Percentiles rank a stretch among this genome's conserved stretches.
phyloP scores from a whole-genome alignment of 345 rosid species.

The Citrus hindsii region DNA sequence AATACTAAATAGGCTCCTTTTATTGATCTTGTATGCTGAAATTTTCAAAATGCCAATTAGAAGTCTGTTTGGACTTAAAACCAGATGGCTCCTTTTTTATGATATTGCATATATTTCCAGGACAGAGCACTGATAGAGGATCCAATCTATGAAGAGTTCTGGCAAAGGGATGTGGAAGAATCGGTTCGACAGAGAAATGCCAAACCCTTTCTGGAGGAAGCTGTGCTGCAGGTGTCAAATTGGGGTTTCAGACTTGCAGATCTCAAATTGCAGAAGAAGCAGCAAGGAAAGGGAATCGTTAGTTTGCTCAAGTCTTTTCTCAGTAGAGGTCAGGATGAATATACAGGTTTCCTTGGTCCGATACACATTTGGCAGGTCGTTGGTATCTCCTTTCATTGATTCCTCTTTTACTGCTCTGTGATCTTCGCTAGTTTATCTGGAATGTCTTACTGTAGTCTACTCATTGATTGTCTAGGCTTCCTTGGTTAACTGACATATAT shows the following conservation, averaged over 20 bases:
- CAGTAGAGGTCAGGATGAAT: constrained; percentile 35
- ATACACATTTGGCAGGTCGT: constrained; percentile 75
- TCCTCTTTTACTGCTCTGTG: neutral
- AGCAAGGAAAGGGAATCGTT: constrained; percentile 38
- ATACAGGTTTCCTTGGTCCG: constrained; percentile 66
- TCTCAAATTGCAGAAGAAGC: constrained; percentile 53
- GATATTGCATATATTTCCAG: constrained; percentile 25
- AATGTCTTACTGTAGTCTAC: neutral
- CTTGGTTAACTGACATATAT: neutral
- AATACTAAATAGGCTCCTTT: neutral
- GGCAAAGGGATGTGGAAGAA: constrained; percentile 80
- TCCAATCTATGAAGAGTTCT: constrained; percentile 65
- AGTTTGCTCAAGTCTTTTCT: constrained; percentile 37
- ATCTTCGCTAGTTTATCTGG: neutral
- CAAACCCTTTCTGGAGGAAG: constrained; percentile 66
- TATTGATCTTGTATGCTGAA: neutral
- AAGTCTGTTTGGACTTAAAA: neutral
- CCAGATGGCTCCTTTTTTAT: neutral
- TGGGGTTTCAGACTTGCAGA: constrained; percentile 75
- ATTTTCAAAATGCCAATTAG: neutral
- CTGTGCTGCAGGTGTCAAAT: constrained; percentile 54
- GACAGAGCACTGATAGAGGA: constrained; percentile 67
- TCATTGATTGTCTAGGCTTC: neutral
- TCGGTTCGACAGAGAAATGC: constrained; percentile 57
- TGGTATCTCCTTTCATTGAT: neutral